These are phyloP conservation scores for Podosphaera fusca DNA, from an alignment of 2,329 filamentous ascomycete species.

Conservation along the genomic window DNA sequence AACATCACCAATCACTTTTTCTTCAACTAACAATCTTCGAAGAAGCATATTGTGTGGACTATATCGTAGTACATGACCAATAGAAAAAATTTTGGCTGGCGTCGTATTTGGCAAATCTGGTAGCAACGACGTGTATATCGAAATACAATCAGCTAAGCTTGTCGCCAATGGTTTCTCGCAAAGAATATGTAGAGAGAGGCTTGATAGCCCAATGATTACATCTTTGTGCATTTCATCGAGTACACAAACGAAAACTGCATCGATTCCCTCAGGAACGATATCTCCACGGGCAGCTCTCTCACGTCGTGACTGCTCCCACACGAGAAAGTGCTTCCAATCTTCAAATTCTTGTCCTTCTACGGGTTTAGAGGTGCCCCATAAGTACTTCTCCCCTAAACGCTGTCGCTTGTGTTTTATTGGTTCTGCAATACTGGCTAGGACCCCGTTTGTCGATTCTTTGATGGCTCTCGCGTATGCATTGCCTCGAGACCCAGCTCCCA, in stretches of 20 bases:
- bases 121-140: slow-evolving; percentile 39
- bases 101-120: slow-evolving; percentile 16
- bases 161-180: slow-evolving; percentile 89
- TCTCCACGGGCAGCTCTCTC: slow-evolving; percentile 25
- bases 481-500: slow-evolving; percentile 65
- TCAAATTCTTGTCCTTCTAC: slow-evolving; percentile 43
- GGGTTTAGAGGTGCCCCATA: slow-evolving; percentile 37
- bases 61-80: slow-evolving; percentile 85
- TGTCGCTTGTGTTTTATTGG: slow-evolving; percentile 55
- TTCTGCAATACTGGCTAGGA: slow-evolving; percentile 61
- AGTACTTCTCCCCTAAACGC: slow-evolving; percentile 44
- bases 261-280: slow-evolving; percentile 19
- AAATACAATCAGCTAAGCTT: slow-evolving; percentile 52
- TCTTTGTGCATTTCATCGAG: slow-evolving; percentile 75
- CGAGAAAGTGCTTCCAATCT: slow-evolving; percentile 54
- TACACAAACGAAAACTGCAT: slow-evolving; percentile 47
- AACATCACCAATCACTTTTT: slow-evolving; percentile 61
- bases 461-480: slow-evolving; percentile 50
- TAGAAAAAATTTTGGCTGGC: slow-evolving; percentile 44
- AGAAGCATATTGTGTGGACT: slow-evolving; percentile 79
- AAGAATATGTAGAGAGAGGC: slow-evolving; percentile 57
- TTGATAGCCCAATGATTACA: slow-evolving; percentile 51
- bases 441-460: slow-evolving; percentile 36
- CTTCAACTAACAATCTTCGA: slow-evolving; percentile 50
- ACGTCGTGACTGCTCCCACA: slow-evolving; percentile 43